Evolutionary conservation across 495 filamentous ascomycete species (phyloP).

Genomic region (Aspergillus bertholletiae): DNA sequence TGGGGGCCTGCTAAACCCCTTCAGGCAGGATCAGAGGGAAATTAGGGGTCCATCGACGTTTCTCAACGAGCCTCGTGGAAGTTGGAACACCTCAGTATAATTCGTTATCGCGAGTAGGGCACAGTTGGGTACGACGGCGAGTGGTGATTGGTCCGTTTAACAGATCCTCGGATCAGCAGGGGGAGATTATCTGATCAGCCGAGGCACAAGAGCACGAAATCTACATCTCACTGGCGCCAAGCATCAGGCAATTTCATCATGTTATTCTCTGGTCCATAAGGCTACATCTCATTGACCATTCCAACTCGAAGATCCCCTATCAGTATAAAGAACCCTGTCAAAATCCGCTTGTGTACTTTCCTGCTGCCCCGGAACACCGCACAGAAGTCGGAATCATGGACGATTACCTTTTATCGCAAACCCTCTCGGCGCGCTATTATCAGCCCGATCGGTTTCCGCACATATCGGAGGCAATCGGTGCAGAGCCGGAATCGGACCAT

Average conservation of each 20-base stretch:
- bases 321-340: too few relatives aligned
- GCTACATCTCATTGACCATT: too few relatives aligned
- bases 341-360: too few relatives aligned
- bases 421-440: slow-evolving; percentile 7
- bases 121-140: too few relatives aligned
- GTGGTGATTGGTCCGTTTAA: neutral
- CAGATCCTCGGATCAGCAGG: neutral
- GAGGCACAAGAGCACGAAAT: neutral
- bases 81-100: too few relatives aligned
- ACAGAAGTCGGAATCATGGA: neutral
- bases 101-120: too few relatives aligned
- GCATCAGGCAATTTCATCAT: neutral
- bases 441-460: neutral
- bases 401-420: slow-evolving; percentile 1
- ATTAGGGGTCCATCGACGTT: too few relatives aligned
- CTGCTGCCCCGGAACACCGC: too few relatives aligned
- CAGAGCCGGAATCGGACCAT: neutral
- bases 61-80: too few relatives aligned
- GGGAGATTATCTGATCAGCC: neutral
- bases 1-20: too few relatives aligned
- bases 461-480: neutral
- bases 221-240: neutral
- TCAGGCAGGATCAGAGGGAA: too few relatives aligned
- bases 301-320: too few relatives aligned
- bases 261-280: neutral